Evolutionary conservation across 75 land plant genomes (phyloP).

Genomic region (Cupressus sempervirens): DNA sequence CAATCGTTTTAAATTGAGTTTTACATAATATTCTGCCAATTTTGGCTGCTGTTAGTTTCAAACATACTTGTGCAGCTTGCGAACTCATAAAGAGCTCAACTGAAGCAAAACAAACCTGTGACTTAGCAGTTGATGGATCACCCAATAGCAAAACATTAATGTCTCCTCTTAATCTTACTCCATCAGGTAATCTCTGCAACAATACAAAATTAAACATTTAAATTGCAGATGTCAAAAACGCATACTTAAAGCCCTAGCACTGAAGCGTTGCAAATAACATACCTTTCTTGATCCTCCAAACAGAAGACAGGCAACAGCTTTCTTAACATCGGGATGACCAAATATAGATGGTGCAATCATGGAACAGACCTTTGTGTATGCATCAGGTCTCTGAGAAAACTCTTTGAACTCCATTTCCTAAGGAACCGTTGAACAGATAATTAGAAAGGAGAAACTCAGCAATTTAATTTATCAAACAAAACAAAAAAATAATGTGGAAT

Average conservation of each 20-base stretch:
- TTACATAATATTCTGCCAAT: not conserved
- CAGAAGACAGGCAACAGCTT: slow-evolving; percentile 90
- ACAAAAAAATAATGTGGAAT: not conserved
- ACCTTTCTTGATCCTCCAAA: slow-evolving; percentile 98
- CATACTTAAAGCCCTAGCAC: not conserved
- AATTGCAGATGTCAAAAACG: not conserved
- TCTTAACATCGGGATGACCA: slow-evolving; percentile 95
- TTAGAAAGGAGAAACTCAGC: not conserved
- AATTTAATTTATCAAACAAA: not conserved
- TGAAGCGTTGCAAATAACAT: not conserved
- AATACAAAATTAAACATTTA: slow-evolving; percentile 2
- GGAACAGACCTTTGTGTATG: slow-evolving; percentile 65
- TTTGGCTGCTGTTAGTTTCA: not conserved
- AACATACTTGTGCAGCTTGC: not conserved
- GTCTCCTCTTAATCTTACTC: slow-evolving; percentile 88
- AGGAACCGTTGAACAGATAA: not conserved
- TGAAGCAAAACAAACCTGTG: slow-evolving; percentile 55
- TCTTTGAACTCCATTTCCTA: slow-evolving; percentile 86
- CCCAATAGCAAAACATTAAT: slow-evolving; percentile 91
- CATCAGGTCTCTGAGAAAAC: slow-evolving; percentile 77
- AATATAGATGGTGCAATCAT: slow-evolving; percentile 96
- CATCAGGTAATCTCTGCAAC: slow-evolving; percentile 86
- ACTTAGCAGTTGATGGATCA: slow-evolving; percentile 98
- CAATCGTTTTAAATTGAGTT: not conserved
- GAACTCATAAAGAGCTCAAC: not conserved